A percentile compares a stretch with the other conserved stretches of the same genome.
These are phyloP conservation scores for Fraxinus paxiana DNA, from an alignment of 305 asterid species.

Conservation along the genomic window DNA sequence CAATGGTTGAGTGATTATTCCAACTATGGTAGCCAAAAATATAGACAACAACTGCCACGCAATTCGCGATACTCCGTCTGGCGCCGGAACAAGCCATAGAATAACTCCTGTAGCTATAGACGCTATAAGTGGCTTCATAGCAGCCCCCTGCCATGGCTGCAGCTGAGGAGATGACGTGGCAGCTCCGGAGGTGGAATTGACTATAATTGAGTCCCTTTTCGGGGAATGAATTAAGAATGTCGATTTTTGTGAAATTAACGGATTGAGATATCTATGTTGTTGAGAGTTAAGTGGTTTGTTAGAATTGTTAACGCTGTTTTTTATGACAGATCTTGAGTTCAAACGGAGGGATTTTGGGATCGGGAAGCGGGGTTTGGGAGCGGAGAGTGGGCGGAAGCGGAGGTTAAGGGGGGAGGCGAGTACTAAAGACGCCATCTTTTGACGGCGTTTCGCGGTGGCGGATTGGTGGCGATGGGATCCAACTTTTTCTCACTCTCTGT, in stretches of 20 bases:
- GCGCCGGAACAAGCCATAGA: constrained; percentile 74
- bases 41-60: constrained; percentile 88
- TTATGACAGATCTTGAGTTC: constrained; percentile 19
- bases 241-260: constrained; percentile 10
- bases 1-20: constrained; percentile 85
- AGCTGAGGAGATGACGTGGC: constrained; percentile 27
- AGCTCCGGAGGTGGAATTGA: constrained; percentile 29
- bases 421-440: constrained; percentile 17
- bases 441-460: background rate
- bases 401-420: constrained; percentile 35
- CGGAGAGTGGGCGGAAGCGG: constrained; percentile 45
- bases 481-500: background rate
- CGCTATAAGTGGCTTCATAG: constrained; percentile 74
- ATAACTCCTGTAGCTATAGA: constrained; percentile 72
- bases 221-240: constrained; percentile 9
- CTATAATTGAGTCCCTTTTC: constrained; percentile 19
- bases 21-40: constrained; percentile 81
- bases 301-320: constrained; percentile 14
- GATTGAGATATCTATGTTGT: background rate
- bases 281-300: background rate
- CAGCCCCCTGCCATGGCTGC: constrained; percentile 79
- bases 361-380: constrained; percentile 23
- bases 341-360: constrained; percentile 10
- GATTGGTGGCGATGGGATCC: background rate
- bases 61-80: constrained; percentile 60